Conservation (phyloP, 2,329 filamentous ascomycete genomes). For the Fusarium nisikadoi region DNA sequence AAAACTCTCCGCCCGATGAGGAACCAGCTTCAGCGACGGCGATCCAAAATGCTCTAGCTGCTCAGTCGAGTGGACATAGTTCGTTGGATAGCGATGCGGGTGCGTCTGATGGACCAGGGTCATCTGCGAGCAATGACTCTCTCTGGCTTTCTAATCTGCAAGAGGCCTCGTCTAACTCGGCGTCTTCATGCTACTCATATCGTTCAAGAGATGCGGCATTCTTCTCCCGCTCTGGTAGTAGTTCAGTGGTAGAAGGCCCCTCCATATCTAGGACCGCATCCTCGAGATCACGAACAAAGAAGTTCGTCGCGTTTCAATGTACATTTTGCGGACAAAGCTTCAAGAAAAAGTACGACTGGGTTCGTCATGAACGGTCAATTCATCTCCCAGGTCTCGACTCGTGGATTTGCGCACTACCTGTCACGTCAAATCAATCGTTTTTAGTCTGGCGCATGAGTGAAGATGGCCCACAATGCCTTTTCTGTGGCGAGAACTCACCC, state of each 20-base stretch:
- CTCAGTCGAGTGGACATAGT: slow-evolving; percentile 24
- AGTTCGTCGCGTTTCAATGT: slow-evolving; percentile 49
- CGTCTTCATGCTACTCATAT: slow-evolving; percentile 43
- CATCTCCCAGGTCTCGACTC: slow-evolving; percentile 55
- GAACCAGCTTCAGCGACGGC: slow-evolving; percentile 54
- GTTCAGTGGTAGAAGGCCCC: slow-evolving; percentile 34
- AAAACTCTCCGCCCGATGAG: slow-evolving; percentile 56
- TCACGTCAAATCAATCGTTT: slow-evolving; percentile 50
- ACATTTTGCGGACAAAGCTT: slow-evolving; percentile 53
- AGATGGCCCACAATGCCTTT: slow-evolving; percentile 54
- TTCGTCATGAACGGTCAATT: slow-evolving; percentile 62
- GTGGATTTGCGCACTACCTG: slow-evolving; percentile 62
- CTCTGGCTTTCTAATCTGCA: slow-evolving; percentile 35
- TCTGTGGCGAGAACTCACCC: slow-evolving; percentile 51
- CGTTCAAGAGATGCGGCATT: slow-evolving; percentile 26
- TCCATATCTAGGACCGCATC: slow-evolving; percentile 24
- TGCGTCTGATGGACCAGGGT: slow-evolving; percentile 45
- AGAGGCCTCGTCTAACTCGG: slow-evolving; percentile 43
- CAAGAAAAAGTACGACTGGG: slow-evolving; percentile 55
- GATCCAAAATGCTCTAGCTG: slow-evolving; percentile 50
- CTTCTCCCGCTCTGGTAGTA: slow-evolving; percentile 35
- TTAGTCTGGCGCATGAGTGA: slow-evolving; percentile 61
- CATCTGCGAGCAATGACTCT: slow-evolving; percentile 48
- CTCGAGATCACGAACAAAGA: slow-evolving; percentile 17
- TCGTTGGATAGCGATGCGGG: slow-evolving; percentile 31